Conservation (phyloP, 176 grass and related monocot genomes). For the Oryza brachyantha region DNA sequence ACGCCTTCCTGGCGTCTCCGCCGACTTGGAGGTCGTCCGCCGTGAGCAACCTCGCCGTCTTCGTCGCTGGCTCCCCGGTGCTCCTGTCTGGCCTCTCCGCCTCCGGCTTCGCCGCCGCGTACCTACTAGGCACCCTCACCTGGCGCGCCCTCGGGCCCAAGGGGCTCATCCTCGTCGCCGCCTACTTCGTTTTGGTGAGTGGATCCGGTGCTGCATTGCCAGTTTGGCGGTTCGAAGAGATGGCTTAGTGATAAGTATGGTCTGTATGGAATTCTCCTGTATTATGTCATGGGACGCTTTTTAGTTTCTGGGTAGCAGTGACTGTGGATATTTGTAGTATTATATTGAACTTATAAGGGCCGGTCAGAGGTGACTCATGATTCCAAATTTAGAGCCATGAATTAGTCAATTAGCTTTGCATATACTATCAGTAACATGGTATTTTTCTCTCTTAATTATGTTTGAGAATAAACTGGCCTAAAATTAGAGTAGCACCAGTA, state of each 20-base stretch:
- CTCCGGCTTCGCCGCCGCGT: slow-evolving; percentile 63
- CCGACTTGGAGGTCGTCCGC: slow-evolving; percentile 71
- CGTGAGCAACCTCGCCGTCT: slow-evolving; percentile 55
- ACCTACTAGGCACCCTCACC: slow-evolving; percentile 63
- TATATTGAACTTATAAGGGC: neutral
- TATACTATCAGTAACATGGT: neutral
- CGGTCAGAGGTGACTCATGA: neutral
- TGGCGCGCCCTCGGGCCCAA: slow-evolving; percentile 70
- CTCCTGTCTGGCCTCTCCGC: slow-evolving; percentile 72
- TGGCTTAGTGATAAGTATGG: neutral
- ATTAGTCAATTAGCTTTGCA: neutral
- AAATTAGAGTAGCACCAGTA: neutral
- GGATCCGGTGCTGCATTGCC: neutral
- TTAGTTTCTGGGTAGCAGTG: neutral
- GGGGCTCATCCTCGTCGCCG: slow-evolving; percentile 58
- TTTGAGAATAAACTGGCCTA: neutral
- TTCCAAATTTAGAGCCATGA: neutral
- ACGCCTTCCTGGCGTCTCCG: slow-evolving; percentile 51
- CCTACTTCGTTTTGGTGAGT: slow-evolving; percentile 81
- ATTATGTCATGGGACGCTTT: neutral
- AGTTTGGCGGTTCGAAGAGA: neutral
- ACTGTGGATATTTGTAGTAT: neutral
- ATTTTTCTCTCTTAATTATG: neutral
- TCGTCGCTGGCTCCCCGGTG: slow-evolving; percentile 60
- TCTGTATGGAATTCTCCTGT: neutral